These are phyloP conservation scores for Aspergillus clavatus DNA, from an alignment of 2,329 filamentous ascomycete species.

Conservation along the genomic window DNA sequence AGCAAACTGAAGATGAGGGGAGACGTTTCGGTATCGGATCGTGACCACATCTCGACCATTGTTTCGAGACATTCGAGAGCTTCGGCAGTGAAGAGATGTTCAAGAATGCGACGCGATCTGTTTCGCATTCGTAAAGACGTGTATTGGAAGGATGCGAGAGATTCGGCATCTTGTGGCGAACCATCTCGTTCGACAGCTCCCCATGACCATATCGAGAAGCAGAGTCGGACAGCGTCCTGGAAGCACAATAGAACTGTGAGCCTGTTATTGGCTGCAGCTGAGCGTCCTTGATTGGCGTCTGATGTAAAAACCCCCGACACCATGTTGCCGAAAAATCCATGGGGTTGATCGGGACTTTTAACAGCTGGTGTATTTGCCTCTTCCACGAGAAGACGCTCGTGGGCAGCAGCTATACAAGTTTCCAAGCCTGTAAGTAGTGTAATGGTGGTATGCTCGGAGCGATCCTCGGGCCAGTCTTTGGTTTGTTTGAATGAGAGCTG, in stretches of 20 bases:
- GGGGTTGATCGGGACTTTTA: constrained; percentile 77
- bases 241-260: constrained; percentile 94
- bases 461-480: constrained; percentile 35
- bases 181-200: constrained; percentile 52
- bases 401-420: constrained; percentile 79
- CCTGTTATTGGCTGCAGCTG: constrained; percentile 83
- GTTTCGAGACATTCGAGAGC: constrained; percentile 91
- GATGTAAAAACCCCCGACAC: constrained; percentile 84
- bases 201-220: constrained; percentile 95
- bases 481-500: constrained; percentile 46
- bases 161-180: constrained; percentile 57
- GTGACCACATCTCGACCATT: constrained; percentile 76
- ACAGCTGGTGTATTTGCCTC: constrained; percentile 63
- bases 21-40: constrained; percentile 48
- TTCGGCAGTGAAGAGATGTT: constrained; percentile 89
- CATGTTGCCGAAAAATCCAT: constrained; percentile 91
- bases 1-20: constrained; percentile 76
- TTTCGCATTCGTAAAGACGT: constrained; percentile 89
- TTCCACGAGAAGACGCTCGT: constrained; percentile 73
- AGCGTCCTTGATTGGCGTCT: constrained; percentile 70
- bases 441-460: constrained; percentile 60
- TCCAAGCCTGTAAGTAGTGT: constrained; percentile 91
- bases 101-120: constrained; percentile 76
- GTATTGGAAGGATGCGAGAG: constrained; percentile 78
- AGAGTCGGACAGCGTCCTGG: constrained; percentile 88